Conservation (phyloP, 345 rosid genomes). For the Fremontodendron californicum region DNA sequence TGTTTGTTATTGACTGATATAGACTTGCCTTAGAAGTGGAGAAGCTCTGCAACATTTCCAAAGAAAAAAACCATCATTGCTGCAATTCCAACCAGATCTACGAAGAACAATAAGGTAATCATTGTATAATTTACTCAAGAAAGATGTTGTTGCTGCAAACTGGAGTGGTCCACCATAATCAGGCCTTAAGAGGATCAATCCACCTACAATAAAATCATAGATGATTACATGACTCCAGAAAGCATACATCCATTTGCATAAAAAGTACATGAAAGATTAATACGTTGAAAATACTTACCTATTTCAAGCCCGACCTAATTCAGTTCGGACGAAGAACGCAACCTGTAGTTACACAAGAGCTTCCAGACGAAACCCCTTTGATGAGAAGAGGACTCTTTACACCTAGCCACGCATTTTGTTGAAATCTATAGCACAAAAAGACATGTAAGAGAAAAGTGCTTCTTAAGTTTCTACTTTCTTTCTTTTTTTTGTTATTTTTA, state of each 20-base stretch:
- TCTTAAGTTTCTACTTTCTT: too few species aligned
- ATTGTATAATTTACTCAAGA: conserved; percentile 49
- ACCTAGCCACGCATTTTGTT: too few species aligned
- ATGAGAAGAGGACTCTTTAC: too few species aligned
- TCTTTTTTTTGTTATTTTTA: too few species aligned
- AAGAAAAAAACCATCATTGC: conserved; percentile 27
- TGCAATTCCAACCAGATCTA: conserved; percentile 38
- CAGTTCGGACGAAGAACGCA: too few species aligned
- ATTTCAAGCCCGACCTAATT: too few species aligned
- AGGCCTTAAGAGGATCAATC: conserved; percentile 48
- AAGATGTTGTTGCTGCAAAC: conserved; percentile 55
- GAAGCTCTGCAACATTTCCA: conserved; percentile 36
- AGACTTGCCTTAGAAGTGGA: conserved; percentile 46
- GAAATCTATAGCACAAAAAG: too few species aligned
- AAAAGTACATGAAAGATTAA: too few species aligned
- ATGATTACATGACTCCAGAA: not conserved
- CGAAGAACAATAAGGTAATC: conserved; percentile 48
- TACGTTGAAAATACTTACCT: too few species aligned
- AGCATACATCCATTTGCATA: not conserved
- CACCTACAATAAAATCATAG: conserved; percentile 31
- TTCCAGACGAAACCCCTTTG: too few species aligned
- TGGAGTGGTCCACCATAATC: conserved; percentile 34
- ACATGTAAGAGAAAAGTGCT: too few species aligned
- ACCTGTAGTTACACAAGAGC: too few species aligned
- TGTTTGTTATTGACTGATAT: not conserved